Evolutionary conservation across 106 monocot species (phyloP).

Genomic region (Vanilla planifolia): DNA sequence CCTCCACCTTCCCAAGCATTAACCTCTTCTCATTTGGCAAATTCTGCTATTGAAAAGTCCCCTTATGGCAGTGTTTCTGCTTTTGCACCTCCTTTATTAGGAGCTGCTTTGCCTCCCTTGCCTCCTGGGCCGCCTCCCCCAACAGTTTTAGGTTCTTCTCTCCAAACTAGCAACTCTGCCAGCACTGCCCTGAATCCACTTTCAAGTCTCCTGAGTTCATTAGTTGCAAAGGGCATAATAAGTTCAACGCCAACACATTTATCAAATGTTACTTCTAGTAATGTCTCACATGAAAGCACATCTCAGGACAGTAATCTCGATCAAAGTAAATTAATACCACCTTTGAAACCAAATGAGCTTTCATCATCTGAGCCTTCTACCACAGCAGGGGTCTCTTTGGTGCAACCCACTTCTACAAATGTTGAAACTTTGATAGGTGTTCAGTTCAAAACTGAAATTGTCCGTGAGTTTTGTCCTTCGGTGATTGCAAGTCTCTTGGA

Average conservation of each 20-base stretch:
- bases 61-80: neutral
- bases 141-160: conserved; percentile 15
- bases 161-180: conserved; percentile 8
- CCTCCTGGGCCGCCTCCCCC: conserved; percentile 59
- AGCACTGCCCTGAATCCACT: conserved; percentile 34
- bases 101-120: conserved; percentile 43
- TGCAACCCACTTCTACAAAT: neutral
- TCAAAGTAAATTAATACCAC: neutral
- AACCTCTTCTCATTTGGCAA: conserved; percentile 13
- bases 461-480: conserved; percentile 53
- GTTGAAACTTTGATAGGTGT: conserved; percentile 40
- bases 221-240: conserved; percentile 88
- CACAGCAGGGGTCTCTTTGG: conserved; percentile 3
- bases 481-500: conserved; percentile 61
- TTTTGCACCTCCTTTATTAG: neutral
- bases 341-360: conserved; percentile 9
- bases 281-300: neutral
- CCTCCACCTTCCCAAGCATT: conserved; percentile 47
- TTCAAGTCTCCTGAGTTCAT: conserved; percentile 73
- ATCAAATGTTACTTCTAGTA: neutral
- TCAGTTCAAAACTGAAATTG: conserved; percentile 57
- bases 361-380: conserved; percentile 8
- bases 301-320: conserved; percentile 10
- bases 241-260: conserved; percentile 35
- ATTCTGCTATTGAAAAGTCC: conserved; percentile 9